A percentile compares a stretch with the other conserved stretches of the same genome.
phyloP scores from a whole-genome alignment of 148 eudicot genomes.

The Salicornia ramosissima region DNA sequence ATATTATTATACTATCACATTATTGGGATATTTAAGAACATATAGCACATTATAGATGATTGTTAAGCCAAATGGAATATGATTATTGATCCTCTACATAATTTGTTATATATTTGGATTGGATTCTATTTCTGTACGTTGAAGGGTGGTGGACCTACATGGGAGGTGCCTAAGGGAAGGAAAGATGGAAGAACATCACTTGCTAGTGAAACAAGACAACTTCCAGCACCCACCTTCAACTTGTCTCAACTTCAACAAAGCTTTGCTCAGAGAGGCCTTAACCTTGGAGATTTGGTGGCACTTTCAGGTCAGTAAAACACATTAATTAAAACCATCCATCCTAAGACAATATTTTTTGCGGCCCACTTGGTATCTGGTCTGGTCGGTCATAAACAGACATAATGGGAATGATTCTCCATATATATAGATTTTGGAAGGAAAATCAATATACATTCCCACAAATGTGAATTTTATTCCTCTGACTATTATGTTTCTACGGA shows the following conservation, averaged over 20 bases:
- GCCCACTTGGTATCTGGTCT: too few relatives aligned
- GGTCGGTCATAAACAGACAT: too few relatives aligned
- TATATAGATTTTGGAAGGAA: too few relatives aligned
- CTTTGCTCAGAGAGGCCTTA: constrained; percentile 71
- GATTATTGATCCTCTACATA: background rate
- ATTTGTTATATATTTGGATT: background rate
- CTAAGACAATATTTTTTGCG: too few relatives aligned
- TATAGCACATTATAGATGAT: too few relatives aligned
- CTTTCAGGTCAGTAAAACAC: constrained; percentile 55
- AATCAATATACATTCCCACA: too few relatives aligned
- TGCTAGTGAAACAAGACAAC: constrained; percentile 62
- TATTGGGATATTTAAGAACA: too few relatives aligned
- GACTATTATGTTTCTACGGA: too few relatives aligned
- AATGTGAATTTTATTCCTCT: too few relatives aligned
- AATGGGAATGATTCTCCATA: too few relatives aligned
- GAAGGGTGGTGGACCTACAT: constrained; percentile 82
- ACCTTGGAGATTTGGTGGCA: constrained; percentile 68
- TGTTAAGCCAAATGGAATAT: background rate
- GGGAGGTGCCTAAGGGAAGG: constrained; percentile 89
- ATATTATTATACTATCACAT: too few relatives aligned
- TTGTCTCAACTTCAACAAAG: constrained; percentile 74
- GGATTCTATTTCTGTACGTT: background rate
- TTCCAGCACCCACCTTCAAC: constrained; percentile 82
- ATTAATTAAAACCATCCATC: background rate
- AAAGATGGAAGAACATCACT: constrained; percentile 79